Conservation (phyloP, 78 protist genomes). For the Dictyostelium capitatum region DNA sequence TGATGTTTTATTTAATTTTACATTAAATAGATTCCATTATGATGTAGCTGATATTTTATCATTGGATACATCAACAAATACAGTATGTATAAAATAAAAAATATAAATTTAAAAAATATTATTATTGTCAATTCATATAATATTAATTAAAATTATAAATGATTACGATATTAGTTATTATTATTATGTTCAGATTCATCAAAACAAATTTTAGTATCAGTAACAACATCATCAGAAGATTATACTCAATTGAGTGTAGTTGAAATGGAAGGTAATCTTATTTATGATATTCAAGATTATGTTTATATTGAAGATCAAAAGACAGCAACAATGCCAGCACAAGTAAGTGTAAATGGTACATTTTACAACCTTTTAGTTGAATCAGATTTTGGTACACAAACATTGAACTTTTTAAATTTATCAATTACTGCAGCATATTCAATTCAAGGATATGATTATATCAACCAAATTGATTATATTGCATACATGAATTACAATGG, state of each 20-base stretch:
- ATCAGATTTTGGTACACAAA: background rate
- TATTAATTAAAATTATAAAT: background rate
- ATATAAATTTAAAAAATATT: background rate
- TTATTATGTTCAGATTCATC: background rate
- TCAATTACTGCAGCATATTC: background rate
- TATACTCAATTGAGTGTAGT: background rate
- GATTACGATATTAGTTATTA: background rate
- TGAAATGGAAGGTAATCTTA: background rate
- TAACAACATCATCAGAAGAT: background rate
- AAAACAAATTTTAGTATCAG: background rate
- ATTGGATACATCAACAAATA: background rate
- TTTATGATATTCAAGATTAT: background rate
- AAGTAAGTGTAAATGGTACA: background rate
- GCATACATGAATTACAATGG: background rate
- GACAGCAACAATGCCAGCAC: conserved; percentile 1
- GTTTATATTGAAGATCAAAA: background rate
- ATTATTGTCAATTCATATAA: background rate
- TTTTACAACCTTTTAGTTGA: background rate
- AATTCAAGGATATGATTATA: conserved; percentile 1
- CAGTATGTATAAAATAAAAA: background rate
- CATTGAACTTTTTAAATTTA: too few species aligned
- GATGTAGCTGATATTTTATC: background rate
- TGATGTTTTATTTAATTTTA: background rate
- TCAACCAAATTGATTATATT: background rate
- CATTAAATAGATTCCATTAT: background rate